Evolutionary conservation across 78 protist species (phyloP).

Genomic region (Ministeria vibrans): DNA sequence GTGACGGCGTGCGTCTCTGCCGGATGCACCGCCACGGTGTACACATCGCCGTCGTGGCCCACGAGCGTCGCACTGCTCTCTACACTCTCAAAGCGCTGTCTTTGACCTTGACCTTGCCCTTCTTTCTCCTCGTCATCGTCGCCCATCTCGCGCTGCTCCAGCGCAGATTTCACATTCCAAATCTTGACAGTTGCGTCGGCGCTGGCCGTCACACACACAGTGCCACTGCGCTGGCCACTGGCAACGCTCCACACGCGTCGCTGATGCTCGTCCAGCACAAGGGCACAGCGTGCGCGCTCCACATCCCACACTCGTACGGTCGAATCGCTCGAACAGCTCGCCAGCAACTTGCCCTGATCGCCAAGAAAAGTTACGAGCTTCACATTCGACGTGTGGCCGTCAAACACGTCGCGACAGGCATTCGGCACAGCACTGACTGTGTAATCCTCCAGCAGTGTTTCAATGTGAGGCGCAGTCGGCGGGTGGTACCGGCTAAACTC

Average conservation of each 20-base stretch:
- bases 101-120: neutral
- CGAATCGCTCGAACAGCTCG: slow-evolving; percentile 49
- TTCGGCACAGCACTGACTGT: slow-evolving; percentile 60
- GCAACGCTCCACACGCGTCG: slow-evolving; percentile 53
- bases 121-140: neutral
- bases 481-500: slow-evolving; percentile 62
- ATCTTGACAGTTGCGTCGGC: slow-evolving; percentile 52
- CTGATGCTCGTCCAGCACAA: slow-evolving; percentile 32
- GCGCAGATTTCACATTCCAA: slow-evolving; percentile 18
- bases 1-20: slow-evolving; percentile 48
- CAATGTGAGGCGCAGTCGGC: slow-evolving; percentile 44
- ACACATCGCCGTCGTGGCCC: slow-evolving; percentile 60
- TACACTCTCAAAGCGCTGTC: neutral
- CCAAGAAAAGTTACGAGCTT: slow-evolving; percentile 64
- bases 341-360: slow-evolving; percentile 31
- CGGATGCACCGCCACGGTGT: slow-evolving; percentile 53
- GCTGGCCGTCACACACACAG: slow-evolving; percentile 41
- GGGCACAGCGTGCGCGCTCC: slow-evolving; percentile 21
- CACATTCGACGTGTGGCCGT: slow-evolving; percentile 66
- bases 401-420: slow-evolving; percentile 12
- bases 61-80: slow-evolving; percentile 7
- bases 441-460: slow-evolving; percentile 60
- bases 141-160: neutral
- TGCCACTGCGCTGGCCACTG: slow-evolving; percentile 4
- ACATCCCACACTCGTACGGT: slow-evolving; percentile 37